phyloP scores from a whole-genome alignment of 2,329 filamentous ascomycete species.

The Fusarium kyushuense region DNA sequence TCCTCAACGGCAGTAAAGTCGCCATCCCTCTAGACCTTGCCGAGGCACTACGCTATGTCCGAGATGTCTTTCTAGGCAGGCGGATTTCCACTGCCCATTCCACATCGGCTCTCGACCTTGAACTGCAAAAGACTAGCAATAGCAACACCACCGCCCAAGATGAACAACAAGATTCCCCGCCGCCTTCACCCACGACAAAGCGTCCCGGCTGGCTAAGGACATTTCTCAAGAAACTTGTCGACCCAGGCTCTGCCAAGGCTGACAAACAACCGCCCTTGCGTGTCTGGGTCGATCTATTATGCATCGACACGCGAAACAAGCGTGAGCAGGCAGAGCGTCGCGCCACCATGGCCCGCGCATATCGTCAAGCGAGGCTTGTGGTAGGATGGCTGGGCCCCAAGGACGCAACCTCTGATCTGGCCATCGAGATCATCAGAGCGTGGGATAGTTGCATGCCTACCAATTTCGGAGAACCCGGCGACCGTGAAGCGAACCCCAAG shows the following conservation, averaged over 20 bases:
- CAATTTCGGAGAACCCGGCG: slow-evolving; percentile 40
- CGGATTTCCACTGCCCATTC: slow-evolving; percentile 8
- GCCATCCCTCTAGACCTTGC: slow-evolving; percentile 34
- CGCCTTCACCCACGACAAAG: slow-evolving; percentile 34
- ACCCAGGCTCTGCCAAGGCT: background rate
- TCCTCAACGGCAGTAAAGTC: slow-evolving; percentile 32
- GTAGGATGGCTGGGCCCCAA: slow-evolving; percentile 41
- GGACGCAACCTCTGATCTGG: slow-evolving; percentile 40
- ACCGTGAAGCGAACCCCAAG: slow-evolving; percentile 36
- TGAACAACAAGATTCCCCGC: slow-evolving; percentile 14
- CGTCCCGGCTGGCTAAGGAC: slow-evolving; percentile 40
- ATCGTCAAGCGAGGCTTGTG: slow-evolving; percentile 37
- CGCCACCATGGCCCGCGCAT: slow-evolving; percentile 39
- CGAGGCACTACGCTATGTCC: slow-evolving; percentile 40
- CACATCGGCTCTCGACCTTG: slow-evolving; percentile 29
- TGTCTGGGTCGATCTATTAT: slow-evolving; percentile 42
- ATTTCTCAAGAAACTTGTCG: slow-evolving; percentile 34
- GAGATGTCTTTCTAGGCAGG: slow-evolving; percentile 39
- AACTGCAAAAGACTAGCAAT: slow-evolving; percentile 4
- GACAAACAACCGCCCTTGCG: slow-evolving; percentile 32
- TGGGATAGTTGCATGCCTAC: slow-evolving; percentile 44
- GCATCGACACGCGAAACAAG: slow-evolving; percentile 34
- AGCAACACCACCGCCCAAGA: background rate
- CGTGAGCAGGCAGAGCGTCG: slow-evolving; percentile 37
- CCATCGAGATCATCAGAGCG: slow-evolving; percentile 40